Percentiles rank a stretch among this genome's conserved stretches.
These are phyloP conservation scores for Butyriboletus loyo DNA, from an alignment of 768 basidiomycete species.

Conservation along the genomic window DNA sequence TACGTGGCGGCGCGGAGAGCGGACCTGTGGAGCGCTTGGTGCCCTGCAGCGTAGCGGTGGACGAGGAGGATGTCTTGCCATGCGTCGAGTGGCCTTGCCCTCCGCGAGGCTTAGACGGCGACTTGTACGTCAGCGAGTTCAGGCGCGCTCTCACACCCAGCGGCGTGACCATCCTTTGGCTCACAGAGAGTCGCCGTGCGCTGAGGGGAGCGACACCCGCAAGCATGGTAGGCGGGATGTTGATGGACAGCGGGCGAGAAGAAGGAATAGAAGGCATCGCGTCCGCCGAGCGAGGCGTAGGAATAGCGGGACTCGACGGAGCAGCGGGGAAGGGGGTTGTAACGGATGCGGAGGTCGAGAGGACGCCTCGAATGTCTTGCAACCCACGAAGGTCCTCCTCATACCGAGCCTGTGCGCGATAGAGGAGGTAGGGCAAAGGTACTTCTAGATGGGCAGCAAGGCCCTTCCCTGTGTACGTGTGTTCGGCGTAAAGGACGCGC, in stretches of 20 bases:
- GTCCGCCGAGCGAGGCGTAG: conserved; percentile 14
- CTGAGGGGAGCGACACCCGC: conserved; percentile 3
- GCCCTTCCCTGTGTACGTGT: conserved; percentile 63
- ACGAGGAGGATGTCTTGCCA: conserved; percentile 61
- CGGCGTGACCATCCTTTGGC: conserved; percentile 50
- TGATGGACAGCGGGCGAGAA: conserved; percentile 22
- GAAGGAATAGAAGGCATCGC: conserved; percentile 14
- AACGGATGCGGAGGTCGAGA: conserved; percentile 42
- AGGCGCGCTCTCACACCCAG: conserved; percentile 68
- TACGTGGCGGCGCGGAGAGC: conserved; percentile 33
- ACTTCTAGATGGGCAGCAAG: conserved; percentile 77
- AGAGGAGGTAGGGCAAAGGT: conserved; percentile 80
- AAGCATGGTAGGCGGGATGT: conserved; percentile 19
- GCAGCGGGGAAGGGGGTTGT: conserved; percentile 26
- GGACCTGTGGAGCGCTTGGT: conserved; percentile 29
- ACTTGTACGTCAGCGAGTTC: conserved; percentile 60
- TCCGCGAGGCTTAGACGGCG: conserved; percentile 34
- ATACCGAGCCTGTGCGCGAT: conserved; percentile 78
- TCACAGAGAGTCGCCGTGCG: conserved; percentile 33
- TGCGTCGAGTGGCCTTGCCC: conserved; percentile 7
- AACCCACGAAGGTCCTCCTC: conserved; percentile 82
- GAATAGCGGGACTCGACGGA: conserved; percentile 12
- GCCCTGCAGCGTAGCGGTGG: conserved; percentile 67
- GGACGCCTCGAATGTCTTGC: conserved; percentile 63
- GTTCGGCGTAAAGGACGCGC: neutral